These are phyloP conservation scores for Geranium rotundifolium DNA, from an alignment of 345 rosid species.

Conservation along the genomic window DNA sequence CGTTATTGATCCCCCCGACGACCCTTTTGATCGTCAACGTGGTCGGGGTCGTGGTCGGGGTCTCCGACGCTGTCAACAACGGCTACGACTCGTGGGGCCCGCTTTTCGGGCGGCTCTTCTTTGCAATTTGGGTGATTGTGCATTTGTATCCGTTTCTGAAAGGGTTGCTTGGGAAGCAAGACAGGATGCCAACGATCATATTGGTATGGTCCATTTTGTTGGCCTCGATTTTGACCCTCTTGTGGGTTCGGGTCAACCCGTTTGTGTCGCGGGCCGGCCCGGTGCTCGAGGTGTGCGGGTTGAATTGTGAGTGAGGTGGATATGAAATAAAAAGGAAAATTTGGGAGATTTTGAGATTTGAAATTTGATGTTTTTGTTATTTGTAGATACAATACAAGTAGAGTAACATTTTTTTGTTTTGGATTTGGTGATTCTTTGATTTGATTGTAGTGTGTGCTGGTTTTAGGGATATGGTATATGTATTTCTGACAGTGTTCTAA, in stretches of 20 bases:
- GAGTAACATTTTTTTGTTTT: too few species aligned
- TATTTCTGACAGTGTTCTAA: too few species aligned
- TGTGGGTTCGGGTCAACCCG: conserved; percentile 30
- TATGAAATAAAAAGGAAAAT: too few species aligned
- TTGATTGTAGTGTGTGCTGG: too few species aligned
- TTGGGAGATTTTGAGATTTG: too few species aligned
- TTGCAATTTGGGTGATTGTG: conserved; percentile 26
- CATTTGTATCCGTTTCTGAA: conserved; percentile 33
- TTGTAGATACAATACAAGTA: too few species aligned
- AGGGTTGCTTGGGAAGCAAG: conserved; percentile 32
- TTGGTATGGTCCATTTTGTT: conserved; percentile 33
- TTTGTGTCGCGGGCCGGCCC: conserved; percentile 30
- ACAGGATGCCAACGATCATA: conserved; percentile 30
- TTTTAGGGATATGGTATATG: too few species aligned
- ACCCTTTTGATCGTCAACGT: conserved; percentile 28
- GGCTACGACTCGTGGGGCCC: conserved; percentile 34
- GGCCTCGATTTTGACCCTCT: conserved; percentile 25
- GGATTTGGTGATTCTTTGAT: too few species aligned
- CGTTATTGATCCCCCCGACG: conserved; percentile 26
- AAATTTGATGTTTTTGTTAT: too few species aligned
- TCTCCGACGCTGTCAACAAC: conserved; percentile 30
- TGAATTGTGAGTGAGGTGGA: conserved; percentile 21
- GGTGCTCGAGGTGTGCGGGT: conserved; percentile 25
- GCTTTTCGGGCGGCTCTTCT: conserved; percentile 14
- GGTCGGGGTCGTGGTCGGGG: conserved; percentile 26